Conservation (phyloP, 805 yeast species). For the Hanseniaspora meyeri region DNA sequence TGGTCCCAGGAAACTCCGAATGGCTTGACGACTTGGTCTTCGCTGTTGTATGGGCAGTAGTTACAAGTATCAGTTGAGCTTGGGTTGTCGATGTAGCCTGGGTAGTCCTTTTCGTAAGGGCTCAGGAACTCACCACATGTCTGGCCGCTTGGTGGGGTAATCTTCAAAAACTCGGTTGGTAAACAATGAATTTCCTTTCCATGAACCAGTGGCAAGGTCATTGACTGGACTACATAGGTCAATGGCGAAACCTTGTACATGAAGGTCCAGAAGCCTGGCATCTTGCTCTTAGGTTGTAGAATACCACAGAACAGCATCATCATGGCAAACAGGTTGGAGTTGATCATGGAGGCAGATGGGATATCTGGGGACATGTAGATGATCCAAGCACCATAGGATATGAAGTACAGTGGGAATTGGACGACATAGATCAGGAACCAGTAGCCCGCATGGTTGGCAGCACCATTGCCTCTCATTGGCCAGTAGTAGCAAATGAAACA, state of each 20-base stretch:
- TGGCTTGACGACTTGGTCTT: slow-evolving; percentile 46
- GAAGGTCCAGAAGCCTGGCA: slow-evolving; percentile 42
- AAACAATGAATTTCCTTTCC: slow-evolving; percentile 30
- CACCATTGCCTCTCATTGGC: slow-evolving; percentile 34
- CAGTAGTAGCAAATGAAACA: slow-evolving; percentile 38
- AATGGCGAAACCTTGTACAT: slow-evolving; percentile 37
- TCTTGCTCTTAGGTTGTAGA: slow-evolving; percentile 32
- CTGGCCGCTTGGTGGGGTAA: slow-evolving; percentile 36
- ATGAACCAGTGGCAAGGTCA: slow-evolving; percentile 33
- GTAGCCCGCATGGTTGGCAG: slow-evolving; percentile 40
- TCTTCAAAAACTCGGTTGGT: slow-evolving; percentile 27
- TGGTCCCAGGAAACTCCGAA: slow-evolving; percentile 32
- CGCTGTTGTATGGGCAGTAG: slow-evolving; percentile 45
- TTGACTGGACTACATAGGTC: slow-evolving; percentile 36
- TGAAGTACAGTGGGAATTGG: slow-evolving; percentile 39
- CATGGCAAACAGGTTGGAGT: slow-evolving; percentile 39
- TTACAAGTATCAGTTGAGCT: slow-evolving; percentile 41
- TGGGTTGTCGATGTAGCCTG: slow-evolving; percentile 36
- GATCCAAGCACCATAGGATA: slow-evolving; percentile 44
- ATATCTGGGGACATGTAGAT: slow-evolving; percentile 35
- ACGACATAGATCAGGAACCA: slow-evolving; percentile 39
- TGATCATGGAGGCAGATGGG: slow-evolving; percentile 33
- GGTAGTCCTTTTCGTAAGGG: slow-evolving; percentile 25
- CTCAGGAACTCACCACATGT: slow-evolving; percentile 39
- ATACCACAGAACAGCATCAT: slow-evolving; percentile 46